Percentiles rank a stretch among this genome's conserved stretches.
Evolutionary conservation across 2,329 filamentous ascomycete genomes (phyloP).

Genomic region (Knoxdaviesia capensis): DNA sequence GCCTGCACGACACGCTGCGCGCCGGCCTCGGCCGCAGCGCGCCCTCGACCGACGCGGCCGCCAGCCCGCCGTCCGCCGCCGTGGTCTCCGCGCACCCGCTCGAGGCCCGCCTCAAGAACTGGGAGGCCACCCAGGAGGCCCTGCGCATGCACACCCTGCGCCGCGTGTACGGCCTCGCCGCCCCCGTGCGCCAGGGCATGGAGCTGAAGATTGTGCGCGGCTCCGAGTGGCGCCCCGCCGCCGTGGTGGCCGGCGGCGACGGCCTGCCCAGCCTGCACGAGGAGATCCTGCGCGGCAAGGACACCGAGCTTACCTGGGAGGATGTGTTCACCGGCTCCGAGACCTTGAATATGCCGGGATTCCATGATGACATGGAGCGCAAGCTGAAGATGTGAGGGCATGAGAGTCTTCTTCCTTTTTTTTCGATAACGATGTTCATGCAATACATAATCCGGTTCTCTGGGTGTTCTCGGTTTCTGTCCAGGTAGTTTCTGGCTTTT

Average conservation of each 20-base stretch:
- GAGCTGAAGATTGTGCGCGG: slow-evolving; percentile 74
- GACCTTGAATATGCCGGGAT: slow-evolving; percentile 44
- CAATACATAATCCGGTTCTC: no score
- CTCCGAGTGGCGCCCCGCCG: slow-evolving; percentile 60
- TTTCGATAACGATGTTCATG: not conserved
- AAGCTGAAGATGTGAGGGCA: slow-evolving; percentile 52
- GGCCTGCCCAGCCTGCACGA: slow-evolving; percentile 53
- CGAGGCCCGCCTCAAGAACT: slow-evolving; percentile 71
- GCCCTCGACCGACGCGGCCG: slow-evolving; percentile 23
- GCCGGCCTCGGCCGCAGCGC: slow-evolving; percentile 52
- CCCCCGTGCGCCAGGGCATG: slow-evolving; percentile 85
- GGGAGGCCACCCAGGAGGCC: slow-evolving; percentile 74
- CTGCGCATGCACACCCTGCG: slow-evolving; percentile 79
- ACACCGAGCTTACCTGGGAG: slow-evolving; percentile 72
- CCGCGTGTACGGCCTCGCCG: slow-evolving; percentile 75
- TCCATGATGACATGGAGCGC: slow-evolving; percentile 89
- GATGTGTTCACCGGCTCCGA: slow-evolving; percentile 77
- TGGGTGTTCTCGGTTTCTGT: no score
- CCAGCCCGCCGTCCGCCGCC: slow-evolving; percentile 19
- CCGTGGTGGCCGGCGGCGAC: slow-evolving; percentile 32
- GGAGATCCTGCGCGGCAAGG: slow-evolving; percentile 68
- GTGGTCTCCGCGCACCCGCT: slow-evolving; percentile 62
- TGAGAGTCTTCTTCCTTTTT: not conserved
- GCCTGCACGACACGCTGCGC: slow-evolving; percentile 84
- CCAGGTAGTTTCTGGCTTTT: not conserved